A percentile compares a stretch with the other conserved stretches of the same genome.
Conservation (phyloP, 495 filamentous ascomycete species). For the Lasiosphaeris hirsuta region DNA sequence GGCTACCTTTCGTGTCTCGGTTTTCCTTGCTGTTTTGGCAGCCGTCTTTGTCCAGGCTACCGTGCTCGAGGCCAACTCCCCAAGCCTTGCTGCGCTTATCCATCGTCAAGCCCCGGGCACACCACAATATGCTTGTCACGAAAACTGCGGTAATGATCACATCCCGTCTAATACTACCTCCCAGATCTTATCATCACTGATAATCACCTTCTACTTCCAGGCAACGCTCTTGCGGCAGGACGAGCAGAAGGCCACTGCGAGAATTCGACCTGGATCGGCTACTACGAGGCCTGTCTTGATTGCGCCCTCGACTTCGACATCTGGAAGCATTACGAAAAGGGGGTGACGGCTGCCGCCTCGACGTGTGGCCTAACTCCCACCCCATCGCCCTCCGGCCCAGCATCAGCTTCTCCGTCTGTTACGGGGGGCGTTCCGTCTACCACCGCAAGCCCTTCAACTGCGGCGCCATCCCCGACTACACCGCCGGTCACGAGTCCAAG, state of each 20-base stretch:
- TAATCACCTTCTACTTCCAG: conserved; percentile 14
- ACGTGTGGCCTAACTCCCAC: conserved; percentile 37
- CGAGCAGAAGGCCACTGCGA: conserved; percentile 34
- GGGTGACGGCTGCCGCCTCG: conserved; percentile 31
- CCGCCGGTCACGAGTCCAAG: no score
- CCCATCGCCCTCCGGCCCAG: conserved; percentile 21
- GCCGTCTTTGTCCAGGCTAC: conserved; percentile 6
- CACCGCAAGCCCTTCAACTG: no score
- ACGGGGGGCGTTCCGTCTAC: no score
- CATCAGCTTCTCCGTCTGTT: no score
- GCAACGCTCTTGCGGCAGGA: conserved; percentile 13
- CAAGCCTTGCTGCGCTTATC: not conserved
- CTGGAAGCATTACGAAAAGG: conserved; percentile 45
- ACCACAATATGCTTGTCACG: conserved; percentile 24
- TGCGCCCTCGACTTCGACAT: conserved; percentile 44
- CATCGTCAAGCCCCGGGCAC: conserved; percentile 21
- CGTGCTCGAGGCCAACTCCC: not conserved
- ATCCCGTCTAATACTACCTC: not conserved
- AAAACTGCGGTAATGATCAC: conserved; percentile 19
- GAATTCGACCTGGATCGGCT: conserved; percentile 33
- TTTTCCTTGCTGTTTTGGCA: conserved; percentile 12
- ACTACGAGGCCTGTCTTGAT: conserved; percentile 38
- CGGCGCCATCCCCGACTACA: no score
- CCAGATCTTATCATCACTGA: not conserved
- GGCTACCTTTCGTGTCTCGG: conserved; percentile 5